Evolutionary conservation across 2,329 filamentous ascomycete genomes (phyloP).

Genomic region (Berkeleyomyces rouxiae): DNA sequence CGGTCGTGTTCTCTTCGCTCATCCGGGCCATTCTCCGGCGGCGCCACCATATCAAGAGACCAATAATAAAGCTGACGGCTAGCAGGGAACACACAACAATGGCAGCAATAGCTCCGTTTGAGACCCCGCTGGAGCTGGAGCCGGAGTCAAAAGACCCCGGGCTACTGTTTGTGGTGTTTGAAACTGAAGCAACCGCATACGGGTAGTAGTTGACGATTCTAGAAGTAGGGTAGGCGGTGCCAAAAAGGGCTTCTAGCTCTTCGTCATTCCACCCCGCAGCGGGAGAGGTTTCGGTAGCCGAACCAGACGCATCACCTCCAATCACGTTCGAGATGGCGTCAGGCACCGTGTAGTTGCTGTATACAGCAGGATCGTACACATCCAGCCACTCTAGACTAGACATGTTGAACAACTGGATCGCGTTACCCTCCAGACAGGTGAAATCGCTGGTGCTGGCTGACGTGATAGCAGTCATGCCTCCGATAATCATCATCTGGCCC

Average conservation of each 20-base stretch:
- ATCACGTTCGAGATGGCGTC: slow-evolving; percentile 45
- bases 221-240: slow-evolving; percentile 33
- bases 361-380: slow-evolving; percentile 48
- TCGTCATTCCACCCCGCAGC: slow-evolving; percentile 36
- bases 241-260: slow-evolving; percentile 37
- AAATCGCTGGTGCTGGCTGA: slow-evolving; percentile 15
- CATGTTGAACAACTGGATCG: slow-evolving; percentile 55
- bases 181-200: slow-evolving; percentile 26
- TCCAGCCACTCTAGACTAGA: slow-evolving; percentile 52
- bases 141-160: neutral
- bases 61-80: slow-evolving; percentile 33
- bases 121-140: neutral
- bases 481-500: slow-evolving; percentile 64
- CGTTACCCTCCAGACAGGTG: slow-evolving; percentile 33
- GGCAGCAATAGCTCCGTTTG: slow-evolving; percentile 31
- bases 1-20: slow-evolving; percentile 24
- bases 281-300: slow-evolving; percentile 53
- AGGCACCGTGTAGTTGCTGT: slow-evolving; percentile 53
- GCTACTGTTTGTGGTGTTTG: neutral
- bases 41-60: slow-evolving; percentile 32
- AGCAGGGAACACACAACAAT: slow-evolving; percentile 42
- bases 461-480: slow-evolving; percentile 38
- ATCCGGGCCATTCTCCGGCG: slow-evolving; percentile 28
- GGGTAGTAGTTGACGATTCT: slow-evolving; percentile 46
- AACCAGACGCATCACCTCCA: slow-evolving; percentile 48